Evolutionary conservation across 257 asterid genomes (phyloP).

Genomic region (Fraxinus pennsylvanica): DNA sequence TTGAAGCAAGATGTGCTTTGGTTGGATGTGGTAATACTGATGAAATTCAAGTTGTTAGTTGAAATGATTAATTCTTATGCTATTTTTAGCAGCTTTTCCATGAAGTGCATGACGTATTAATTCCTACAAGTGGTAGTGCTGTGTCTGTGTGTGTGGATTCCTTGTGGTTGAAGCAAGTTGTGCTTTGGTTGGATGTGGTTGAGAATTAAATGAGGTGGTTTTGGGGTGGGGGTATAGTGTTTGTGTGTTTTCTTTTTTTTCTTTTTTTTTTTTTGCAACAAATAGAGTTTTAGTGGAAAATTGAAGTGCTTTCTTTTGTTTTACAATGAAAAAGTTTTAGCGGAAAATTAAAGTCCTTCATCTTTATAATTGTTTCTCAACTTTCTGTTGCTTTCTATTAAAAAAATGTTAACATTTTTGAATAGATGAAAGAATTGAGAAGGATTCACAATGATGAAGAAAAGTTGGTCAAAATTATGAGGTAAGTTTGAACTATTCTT

Average conservation of each 20-base stretch:
- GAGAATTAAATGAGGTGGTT: slow-evolving; percentile 20
- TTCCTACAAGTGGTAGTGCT: slow-evolving; percentile 9
- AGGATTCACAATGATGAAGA: too few relatives aligned
- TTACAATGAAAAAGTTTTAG: slow-evolving; percentile 27
- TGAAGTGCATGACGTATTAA: slow-evolving; percentile 4
- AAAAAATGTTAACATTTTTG: too few relatives aligned
- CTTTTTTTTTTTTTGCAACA: background rate
- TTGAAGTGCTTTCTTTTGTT: slow-evolving; percentile 32
- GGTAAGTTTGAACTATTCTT: too few relatives aligned
- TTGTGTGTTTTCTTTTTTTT: slow-evolving; percentile 1
- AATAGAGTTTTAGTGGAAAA: slow-evolving; percentile 41
- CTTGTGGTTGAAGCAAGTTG: slow-evolving; percentile 2
- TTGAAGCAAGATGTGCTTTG: slow-evolving; percentile 8
- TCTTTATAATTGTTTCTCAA: slow-evolving; percentile 39
- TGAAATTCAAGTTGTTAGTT: too few relatives aligned
- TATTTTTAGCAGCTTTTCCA: too few relatives aligned
- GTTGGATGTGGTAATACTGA: background rate
- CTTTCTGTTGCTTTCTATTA: slow-evolving; percentile 38
- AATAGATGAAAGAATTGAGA: too few relatives aligned
- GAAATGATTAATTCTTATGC: too few relatives aligned
- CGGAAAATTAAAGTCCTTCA: slow-evolving; percentile 46
- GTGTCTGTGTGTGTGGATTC: background rate
- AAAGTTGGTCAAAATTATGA: too few relatives aligned
- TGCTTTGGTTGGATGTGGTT: slow-evolving; percentile 6
- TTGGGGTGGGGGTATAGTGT: slow-evolving; percentile 16